These are phyloP conservation scores for Sisymbrium altissimum DNA, from an alignment of 345 rosid genomes.

Conservation along the genomic window DNA sequence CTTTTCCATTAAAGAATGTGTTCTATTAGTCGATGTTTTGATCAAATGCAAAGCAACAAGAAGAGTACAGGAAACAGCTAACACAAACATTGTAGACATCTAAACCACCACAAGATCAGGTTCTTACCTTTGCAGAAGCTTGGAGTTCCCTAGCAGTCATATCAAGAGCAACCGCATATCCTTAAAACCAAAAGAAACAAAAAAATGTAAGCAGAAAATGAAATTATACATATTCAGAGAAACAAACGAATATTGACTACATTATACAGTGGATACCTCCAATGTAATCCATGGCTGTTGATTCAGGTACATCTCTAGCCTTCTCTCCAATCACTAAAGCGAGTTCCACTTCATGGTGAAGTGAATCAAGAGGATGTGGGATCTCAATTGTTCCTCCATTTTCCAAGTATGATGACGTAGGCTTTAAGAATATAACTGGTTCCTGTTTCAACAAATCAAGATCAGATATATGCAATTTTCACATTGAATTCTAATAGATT, in stretches of 20 bases:
- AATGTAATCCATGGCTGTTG: conserved; percentile 76
- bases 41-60: background rate
- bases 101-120: background rate
- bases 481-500: background rate
- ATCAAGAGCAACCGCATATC: conserved; percentile 96
- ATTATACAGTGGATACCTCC: conserved; percentile 47
- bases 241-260: background rate
- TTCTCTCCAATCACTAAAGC: conserved; percentile 75
- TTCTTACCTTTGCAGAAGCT: conserved; percentile 69
- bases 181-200: conserved; percentile 17
- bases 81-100: too few relatives aligned
- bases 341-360: conserved; percentile 93
- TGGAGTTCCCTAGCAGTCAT: conserved; percentile 97
- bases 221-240: background rate
- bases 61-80: background rate
- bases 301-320: conserved; percentile 80
- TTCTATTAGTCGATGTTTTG: background rate
- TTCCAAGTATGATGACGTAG: conserved; percentile 87
- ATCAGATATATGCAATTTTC: background rate
- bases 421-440: conserved; percentile 90
- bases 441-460: conserved; percentile 40
- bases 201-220: background rate
- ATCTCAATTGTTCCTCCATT: conserved; percentile 92
- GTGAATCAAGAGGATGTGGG: conserved; percentile 66
- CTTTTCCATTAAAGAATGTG: background rate